phyloP scores from a whole-genome alignment of 2,329 filamentous ascomycete species.

The Colletotrichum graminicola region DNA sequence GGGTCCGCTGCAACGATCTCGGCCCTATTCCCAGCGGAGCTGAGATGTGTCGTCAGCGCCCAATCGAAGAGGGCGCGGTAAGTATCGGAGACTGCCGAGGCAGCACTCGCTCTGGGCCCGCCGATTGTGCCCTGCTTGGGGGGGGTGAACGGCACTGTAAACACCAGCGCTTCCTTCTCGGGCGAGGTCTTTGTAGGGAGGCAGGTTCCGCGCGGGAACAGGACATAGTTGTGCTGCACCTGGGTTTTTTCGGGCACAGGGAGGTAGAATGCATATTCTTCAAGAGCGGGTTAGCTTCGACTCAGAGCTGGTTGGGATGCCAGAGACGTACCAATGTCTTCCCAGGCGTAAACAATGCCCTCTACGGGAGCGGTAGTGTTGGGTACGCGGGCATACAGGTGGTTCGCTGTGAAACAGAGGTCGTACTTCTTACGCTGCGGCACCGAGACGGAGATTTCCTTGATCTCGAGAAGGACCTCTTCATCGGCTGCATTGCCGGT shows the following conservation, averaged over 20 bases:
- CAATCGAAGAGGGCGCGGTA: conserved; percentile 72
- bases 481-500: conserved; percentile 60
- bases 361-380: conserved; percentile 64
- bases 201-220: conserved; percentile 69
- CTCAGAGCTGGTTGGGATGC: fast-evolving
- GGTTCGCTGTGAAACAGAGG: conserved; percentile 70
- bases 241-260: conserved; percentile 75
- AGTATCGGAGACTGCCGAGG: conserved; percentile 68
- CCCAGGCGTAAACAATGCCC: conserved; percentile 70
- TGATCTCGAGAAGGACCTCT: conserved; percentile 68
- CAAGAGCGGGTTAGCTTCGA: background rate
- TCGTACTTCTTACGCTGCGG: conserved; percentile 78
- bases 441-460: conserved; percentile 75
- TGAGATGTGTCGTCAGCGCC: conserved; percentile 67
- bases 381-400: conserved; percentile 68
- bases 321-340: conserved; percentile 66
- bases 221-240: conserved; percentile 74
- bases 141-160: conserved; percentile 70
- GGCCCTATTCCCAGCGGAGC: conserved; percentile 60
- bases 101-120: conserved; percentile 63
- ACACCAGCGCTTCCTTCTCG: conserved; percentile 70
- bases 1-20: conserved; percentile 66
- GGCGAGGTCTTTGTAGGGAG: conserved; percentile 62
- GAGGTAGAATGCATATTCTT: conserved; percentile 73
- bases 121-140: conserved; percentile 71